Base-by-base conservation (phyloP, 192 early-diverging fungal genomes). In the Piromyces finnis region DNA sequence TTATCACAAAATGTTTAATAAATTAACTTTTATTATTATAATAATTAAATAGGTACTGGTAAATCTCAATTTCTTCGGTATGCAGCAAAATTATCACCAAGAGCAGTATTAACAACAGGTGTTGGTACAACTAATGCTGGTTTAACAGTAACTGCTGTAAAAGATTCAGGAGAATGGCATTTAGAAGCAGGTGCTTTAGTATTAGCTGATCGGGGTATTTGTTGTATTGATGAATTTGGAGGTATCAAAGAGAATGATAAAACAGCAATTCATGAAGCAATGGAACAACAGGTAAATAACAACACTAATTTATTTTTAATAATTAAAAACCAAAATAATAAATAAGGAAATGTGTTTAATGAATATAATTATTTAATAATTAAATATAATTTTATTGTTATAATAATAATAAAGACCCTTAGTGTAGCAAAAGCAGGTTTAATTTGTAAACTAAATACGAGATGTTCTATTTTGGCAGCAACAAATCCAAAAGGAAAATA, bases 191-290 rank as follows among this genome's bases (percentile, higher is more conserved):
- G 94, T 15, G 94, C 94, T 1, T 82, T 94, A 26, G 94, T 94
- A 14, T 83, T 94, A 39, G 92, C 94, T 1, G 94, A 94, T 82
- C 85, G 92, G 9, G 94, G 94, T 0, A 36, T 94, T 9, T 94
- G 94, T 80, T 94, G 93, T 81, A 94, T 94, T 78, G 94, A 94
- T 79, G 94, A 94, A 85, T 94, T 94, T 89, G 92, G 92, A 17
- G 91, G 90, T 77, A 92, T 94, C 79, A 81, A 90, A 26, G 92
- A 93, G 78, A 82, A 88, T 14, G 93, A 94, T 79, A 92, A 93
- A 82, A 89, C 89, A 12, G 89, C 92, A 4, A 91, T 94, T 28
- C 89, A 92, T 77, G 93, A 94, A 80, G 93, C 93, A 3, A 94
- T 94, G 93, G 93, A 94, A 80, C 93, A 94, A 84, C 93, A 94